These are phyloP conservation scores for Fusarium euwallaceae DNA, from an alignment of 2,329 filamentous ascomycete species.

Conservation along the genomic window DNA sequence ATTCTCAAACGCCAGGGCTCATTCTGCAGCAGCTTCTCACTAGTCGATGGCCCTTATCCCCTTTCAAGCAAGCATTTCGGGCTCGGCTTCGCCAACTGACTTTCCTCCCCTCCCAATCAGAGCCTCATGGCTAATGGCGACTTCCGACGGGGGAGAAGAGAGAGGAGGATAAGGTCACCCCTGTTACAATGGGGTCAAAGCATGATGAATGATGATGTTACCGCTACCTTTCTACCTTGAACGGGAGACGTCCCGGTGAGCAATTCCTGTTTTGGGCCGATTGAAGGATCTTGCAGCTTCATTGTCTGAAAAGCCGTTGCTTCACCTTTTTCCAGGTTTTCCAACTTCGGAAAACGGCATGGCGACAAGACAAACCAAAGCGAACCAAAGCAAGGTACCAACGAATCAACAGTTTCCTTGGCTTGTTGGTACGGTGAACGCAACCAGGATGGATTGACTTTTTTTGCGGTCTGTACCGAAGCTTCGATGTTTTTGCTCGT, in stretches of 20 bases:
- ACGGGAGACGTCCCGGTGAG: slow-evolving; percentile 6
- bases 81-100: neutral
- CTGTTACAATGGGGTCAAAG: slow-evolving; percentile 20
- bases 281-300: slow-evolving; percentile 5
- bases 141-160: neutral
- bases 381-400: neutral
- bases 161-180: slow-evolving; percentile 21
- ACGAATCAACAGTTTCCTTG: neutral
- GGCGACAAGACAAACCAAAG: neutral
- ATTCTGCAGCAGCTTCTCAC: neutral
- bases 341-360: neutral
- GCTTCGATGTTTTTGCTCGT: neutral
- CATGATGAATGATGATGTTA: slow-evolving; percentile 38
- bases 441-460: neutral
- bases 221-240: neutral
- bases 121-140: slow-evolving; percentile 2
- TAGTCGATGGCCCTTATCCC: neutral
- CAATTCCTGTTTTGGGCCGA: slow-evolving; percentile 14
- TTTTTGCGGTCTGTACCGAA: neutral
- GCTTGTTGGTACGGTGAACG: neutral
- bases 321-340: slow-evolving; percentile 2
- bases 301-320: neutral
- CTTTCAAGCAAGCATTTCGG: neutral
- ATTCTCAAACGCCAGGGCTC: slow-evolving; percentile 1
- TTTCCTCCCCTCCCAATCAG: neutral